A percentile compares a stretch with the other conserved stretches of the same genome.
Evolutionary conservation across 805 yeast species (phyloP).

Genomic region (Kluyveromyces siamensis): DNA sequence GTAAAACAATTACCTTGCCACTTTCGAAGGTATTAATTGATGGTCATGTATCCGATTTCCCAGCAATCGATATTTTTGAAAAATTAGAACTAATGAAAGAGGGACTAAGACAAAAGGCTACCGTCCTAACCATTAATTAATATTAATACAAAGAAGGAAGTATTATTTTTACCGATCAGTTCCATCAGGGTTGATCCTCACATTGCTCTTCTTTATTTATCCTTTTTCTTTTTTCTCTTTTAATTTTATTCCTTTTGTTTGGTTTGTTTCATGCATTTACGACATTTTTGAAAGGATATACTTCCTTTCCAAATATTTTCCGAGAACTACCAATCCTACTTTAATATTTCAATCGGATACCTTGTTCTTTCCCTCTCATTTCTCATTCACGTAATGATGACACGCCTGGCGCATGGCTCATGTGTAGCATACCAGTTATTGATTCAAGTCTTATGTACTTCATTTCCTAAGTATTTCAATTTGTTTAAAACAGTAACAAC

Average conservation of each 20-base stretch:
- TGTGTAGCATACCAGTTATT: not conserved
- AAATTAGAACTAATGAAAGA: constrained; percentile 53
- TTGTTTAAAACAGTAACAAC: too few species aligned
- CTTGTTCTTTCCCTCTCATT: not conserved
- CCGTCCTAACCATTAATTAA: constrained; percentile 21
- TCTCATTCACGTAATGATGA: not conserved
- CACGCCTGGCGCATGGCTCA: not conserved
- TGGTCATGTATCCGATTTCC: constrained; percentile 39
- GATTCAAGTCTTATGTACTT: not conserved
- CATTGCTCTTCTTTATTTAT: not conserved
- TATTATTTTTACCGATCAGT: too few species aligned
- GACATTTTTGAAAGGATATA: not conserved
- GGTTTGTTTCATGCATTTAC: not conserved
- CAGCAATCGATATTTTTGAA: constrained; percentile 35
- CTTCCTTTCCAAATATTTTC: not conserved
- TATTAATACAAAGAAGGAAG: not conserved
- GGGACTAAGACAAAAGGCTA: constrained; percentile 40
- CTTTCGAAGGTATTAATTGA: constrained; percentile 38
- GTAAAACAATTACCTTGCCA: constrained; percentile 61
- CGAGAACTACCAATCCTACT: not conserved
- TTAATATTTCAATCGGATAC: not conserved
- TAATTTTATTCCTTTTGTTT: too few species aligned
- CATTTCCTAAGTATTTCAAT: not conserved
- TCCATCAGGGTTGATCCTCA: too few species aligned
- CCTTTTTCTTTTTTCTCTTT: too few species aligned